A percentile compares a stretch with the other conserved stretches of the same genome.
Conservation (phyloP, 495 filamentous ascomycete genomes). For the Penicillium angulare region DNA sequence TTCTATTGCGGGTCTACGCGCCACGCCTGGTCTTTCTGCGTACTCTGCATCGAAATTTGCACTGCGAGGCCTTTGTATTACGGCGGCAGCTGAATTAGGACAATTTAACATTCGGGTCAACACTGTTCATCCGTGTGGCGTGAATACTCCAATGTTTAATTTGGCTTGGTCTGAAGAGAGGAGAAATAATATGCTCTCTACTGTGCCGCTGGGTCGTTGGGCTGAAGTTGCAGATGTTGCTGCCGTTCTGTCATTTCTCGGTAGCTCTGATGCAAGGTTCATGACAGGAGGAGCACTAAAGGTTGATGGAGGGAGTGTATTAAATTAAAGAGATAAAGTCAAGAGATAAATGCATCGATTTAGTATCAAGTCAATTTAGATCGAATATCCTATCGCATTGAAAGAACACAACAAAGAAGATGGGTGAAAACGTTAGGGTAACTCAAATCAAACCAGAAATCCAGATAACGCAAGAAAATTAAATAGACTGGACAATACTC, state of each 20-base stretch:
- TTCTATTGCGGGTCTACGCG: slow-evolving; percentile 22
- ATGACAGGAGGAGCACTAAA: slow-evolving; percentile 16
- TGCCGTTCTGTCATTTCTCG: slow-evolving; percentile 16
- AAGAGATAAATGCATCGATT: too few species aligned
- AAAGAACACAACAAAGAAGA: too few species aligned
- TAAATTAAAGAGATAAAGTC: too few species aligned
- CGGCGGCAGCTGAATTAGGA: slow-evolving; percentile 17
- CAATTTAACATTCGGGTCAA: slow-evolving; percentile 21
- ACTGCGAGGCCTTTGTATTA: slow-evolving; percentile 16
- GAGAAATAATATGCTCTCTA: slow-evolving; percentile 17
- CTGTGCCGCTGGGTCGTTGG: slow-evolving; percentile 21
- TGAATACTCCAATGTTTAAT: slow-evolving; percentile 17
- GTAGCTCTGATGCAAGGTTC: slow-evolving; percentile 14
- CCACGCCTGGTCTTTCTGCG: slow-evolving; percentile 16
- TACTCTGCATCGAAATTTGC: slow-evolving; percentile 21
- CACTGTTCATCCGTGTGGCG: slow-evolving; percentile 19
- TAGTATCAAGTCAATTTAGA: too few species aligned
- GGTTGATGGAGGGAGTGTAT: slow-evolving; percentile 17
- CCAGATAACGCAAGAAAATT: too few species aligned
- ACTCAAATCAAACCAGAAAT: neutral
- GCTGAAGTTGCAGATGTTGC: slow-evolving; percentile 22
- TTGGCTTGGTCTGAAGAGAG: slow-evolving; percentile 14
- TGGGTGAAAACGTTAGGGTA: neutral
- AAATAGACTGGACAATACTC: too few species aligned
- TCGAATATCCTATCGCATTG: too few species aligned